These are phyloP conservation scores for Yamadazyma taylorii DNA, from an alignment of 1,139 yeast genomes.

Conservation along the genomic window DNA sequence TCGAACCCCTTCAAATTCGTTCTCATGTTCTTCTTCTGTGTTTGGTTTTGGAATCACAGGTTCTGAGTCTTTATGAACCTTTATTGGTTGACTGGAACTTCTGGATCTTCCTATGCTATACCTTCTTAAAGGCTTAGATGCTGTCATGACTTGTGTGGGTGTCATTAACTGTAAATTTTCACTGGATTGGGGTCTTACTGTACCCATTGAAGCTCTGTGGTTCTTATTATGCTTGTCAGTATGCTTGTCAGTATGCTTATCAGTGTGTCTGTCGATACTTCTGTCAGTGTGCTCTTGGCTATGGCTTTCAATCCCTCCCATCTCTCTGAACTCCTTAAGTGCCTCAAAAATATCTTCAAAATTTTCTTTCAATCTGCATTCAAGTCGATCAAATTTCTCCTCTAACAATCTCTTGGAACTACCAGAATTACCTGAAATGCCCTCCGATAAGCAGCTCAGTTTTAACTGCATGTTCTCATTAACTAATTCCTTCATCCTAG, in stretches of 20 bases:
- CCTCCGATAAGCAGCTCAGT: conserved; percentile 13
- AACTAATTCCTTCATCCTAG: conserved; percentile 43
- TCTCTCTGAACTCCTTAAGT: conserved; percentile 13
- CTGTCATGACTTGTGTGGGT: too few relatives aligned
- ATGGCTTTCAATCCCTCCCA: too few relatives aligned
- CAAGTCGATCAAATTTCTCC: conserved; percentile 12
- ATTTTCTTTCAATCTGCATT: conserved; percentile 8
- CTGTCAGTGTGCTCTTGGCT: too few relatives aligned
- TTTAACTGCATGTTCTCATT: conserved; percentile 44
- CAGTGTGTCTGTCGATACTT: too few relatives aligned
- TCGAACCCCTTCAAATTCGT: too few relatives aligned
- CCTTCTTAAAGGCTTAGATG: neutral
- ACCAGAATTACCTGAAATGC: too few relatives aligned
- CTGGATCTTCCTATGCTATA: neutral
- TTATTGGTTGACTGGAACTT: neutral
- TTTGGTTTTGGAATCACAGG: too few relatives aligned
- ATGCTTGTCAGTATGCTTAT: too few relatives aligned
- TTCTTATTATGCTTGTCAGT: too few relatives aligned
- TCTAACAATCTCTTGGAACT: conserved; percentile 8
- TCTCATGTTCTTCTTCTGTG: neutral
- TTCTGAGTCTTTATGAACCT: neutral
- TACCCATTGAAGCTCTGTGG: neutral
- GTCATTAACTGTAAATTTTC: neutral
- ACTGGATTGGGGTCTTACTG: too few relatives aligned
- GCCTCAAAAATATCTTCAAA: conserved; percentile 12